Evolutionary conservation across 257 asterid genomes (phyloP).

Genomic region (Solanum tacnaense): DNA sequence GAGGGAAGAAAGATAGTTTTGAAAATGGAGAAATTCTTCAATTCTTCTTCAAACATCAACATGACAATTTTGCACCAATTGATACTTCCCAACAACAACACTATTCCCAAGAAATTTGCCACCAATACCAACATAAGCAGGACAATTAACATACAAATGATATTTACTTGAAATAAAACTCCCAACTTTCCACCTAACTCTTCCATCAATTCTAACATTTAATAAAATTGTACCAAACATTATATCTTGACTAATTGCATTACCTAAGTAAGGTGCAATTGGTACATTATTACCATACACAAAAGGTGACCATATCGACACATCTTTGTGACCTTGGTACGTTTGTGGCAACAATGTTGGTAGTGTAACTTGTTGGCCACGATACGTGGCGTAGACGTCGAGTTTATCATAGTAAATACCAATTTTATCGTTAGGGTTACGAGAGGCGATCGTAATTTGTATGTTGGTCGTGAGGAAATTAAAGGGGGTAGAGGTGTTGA

Average conservation of each 20-base stretch:
- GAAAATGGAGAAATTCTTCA: background rate
- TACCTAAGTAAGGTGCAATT: constrained; percentile 34
- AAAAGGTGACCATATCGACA: constrained; percentile 53
- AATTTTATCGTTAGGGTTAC: constrained; percentile 42
- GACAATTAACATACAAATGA: constrained; percentile 55
- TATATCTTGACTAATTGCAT: constrained; percentile 26
- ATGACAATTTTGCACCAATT: constrained; percentile 36
- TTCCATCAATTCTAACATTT: constrained; percentile 36
- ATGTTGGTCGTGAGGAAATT: constrained; percentile 39
- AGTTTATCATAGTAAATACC: constrained; percentile 57
- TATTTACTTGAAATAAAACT: constrained; percentile 45
- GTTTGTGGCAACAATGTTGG: constrained; percentile 33
- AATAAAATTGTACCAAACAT: constrained; percentile 37
- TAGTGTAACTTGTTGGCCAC: constrained; percentile 51
- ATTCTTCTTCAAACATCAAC: constrained; percentile 32
- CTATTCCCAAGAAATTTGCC: background rate
- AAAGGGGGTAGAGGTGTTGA: constrained; percentile 41
- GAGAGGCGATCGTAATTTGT: constrained; percentile 51
- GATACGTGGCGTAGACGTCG: constrained; percentile 48
- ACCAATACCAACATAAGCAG: constrained; percentile 58
- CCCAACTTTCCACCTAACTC: constrained; percentile 75
- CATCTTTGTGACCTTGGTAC: constrained; percentile 59
- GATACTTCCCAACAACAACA: constrained; percentile 30
- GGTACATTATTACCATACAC: constrained; percentile 44
- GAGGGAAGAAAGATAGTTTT: background rate